Conservation (phyloP, 352 stramenopile genomes). For the Albugo laibachii region DNA sequence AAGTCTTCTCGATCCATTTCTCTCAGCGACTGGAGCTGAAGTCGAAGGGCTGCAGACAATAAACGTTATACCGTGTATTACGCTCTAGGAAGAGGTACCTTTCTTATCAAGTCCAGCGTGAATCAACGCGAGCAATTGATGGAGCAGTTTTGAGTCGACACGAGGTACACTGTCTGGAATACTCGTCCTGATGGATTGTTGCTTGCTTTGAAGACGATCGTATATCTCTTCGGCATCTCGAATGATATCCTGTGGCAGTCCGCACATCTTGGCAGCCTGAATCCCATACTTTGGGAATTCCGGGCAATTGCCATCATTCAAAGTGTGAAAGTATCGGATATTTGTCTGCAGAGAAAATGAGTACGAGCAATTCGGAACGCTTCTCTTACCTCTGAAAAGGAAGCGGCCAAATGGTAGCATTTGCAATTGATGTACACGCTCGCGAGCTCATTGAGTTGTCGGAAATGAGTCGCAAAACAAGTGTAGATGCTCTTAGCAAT, state of each 20-base stretch:
- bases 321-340: slow-evolving; percentile 24
- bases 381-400: slow-evolving; percentile 18
- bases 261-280: slow-evolving; percentile 49
- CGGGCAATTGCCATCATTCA: slow-evolving; percentile 44
- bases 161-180: not conserved
- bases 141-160: slow-evolving; percentile 32
- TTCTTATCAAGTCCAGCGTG: slow-evolving; percentile 30
- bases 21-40: slow-evolving; percentile 45
- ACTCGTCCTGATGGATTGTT: slow-evolving; percentile 1
- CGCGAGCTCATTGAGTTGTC: slow-evolving; percentile 40
- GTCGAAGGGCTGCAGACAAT: slow-evolving; percentile 19
- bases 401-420: slow-evolving; percentile 47
- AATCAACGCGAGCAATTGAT: slow-evolving; percentile 53
- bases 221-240: slow-evolving; percentile 30
- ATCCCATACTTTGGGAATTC: slow-evolving; percentile 60
- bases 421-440: slow-evolving; percentile 39
- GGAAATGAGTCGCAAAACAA: slow-evolving; percentile 85
- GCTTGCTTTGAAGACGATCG: slow-evolving; percentile 8
- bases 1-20: slow-evolving; percentile 1
- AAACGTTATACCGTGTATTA: not conserved
- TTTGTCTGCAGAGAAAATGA: not conserved
- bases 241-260: slow-evolving; percentile 40
- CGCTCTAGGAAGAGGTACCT: slow-evolving; percentile 11
- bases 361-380: not conserved
- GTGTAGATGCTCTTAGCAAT: slow-evolving; percentile 46